These are phyloP conservation scores for Xylariaceae sp. DNA, from an alignment of 2,329 filamentous ascomycete species.

Conservation along the genomic window DNA sequence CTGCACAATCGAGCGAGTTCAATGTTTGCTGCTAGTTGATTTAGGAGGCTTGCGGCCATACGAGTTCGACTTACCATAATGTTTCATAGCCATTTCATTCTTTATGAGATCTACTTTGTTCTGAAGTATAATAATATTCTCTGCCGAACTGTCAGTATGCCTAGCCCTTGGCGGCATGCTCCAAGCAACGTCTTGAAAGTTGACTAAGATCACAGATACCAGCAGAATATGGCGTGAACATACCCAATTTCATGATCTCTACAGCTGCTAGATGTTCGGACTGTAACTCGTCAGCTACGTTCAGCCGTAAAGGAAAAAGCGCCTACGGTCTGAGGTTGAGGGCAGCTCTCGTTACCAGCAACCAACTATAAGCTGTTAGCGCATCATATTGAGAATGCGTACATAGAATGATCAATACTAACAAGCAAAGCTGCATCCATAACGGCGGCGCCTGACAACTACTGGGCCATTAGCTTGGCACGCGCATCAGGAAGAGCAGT, in stretches of 20 bases:
- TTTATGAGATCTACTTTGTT: slow-evolving; percentile 99
- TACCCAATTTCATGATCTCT: slow-evolving; percentile 94
- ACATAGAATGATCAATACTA: slow-evolving; percentile 46
- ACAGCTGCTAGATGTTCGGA: slow-evolving; percentile 98
- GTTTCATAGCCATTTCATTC: slow-evolving; percentile 89
- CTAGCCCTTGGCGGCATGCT: not conserved
- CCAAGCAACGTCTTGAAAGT: not conserved
- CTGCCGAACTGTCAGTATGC: slow-evolving; percentile 43
- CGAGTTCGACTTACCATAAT: slow-evolving; percentile 62
- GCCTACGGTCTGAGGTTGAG: slow-evolving; percentile 85
- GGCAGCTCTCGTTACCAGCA: slow-evolving; percentile 97
- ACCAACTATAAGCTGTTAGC: slow-evolving; percentile 47
- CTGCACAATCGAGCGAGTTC: not conserved
- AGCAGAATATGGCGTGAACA: not conserved
- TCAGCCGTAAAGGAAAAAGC: not conserved
- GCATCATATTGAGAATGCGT: not conserved
- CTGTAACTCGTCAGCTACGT: slow-evolving; percentile 12
- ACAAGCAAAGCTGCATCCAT: slow-evolving; percentile 98
- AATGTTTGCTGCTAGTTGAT: not conserved
- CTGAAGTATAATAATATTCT: slow-evolving; percentile 99
- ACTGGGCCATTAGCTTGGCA: slow-evolving; percentile 8
- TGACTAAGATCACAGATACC: not conserved
- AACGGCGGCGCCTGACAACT: slow-evolving; percentile 94
- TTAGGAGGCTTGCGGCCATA: too few relatives aligned
- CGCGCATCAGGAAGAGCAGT: not conserved